These are phyloP conservation scores for Euphorbia celastroides DNA, from an alignment of 441 rosid species.

Conservation along the genomic window DNA sequence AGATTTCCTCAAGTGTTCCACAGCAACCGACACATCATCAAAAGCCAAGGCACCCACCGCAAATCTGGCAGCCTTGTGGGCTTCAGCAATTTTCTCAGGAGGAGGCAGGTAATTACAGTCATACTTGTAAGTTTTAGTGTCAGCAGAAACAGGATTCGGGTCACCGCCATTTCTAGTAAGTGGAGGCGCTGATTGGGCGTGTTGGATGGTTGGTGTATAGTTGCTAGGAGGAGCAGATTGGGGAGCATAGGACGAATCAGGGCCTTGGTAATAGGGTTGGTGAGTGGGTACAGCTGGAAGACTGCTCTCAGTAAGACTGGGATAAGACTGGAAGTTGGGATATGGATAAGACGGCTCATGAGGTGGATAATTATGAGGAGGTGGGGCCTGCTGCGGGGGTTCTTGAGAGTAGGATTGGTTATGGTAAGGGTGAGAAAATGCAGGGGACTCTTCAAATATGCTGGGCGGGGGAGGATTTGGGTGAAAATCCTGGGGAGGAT, in stretches of 20 bases:
- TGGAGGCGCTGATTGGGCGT: conserved; percentile 24
- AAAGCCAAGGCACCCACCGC: conserved; percentile 96
- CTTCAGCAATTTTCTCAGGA: conserved; percentile 82
- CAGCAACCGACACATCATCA: conserved; percentile 79
- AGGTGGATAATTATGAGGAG: conserved; percentile 47
- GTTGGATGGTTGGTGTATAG: conserved; percentile 46
- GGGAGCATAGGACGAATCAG: conserved; percentile 47
- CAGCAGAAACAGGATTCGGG: conserved; percentile 35
- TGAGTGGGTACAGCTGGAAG: conserved; percentile 65
- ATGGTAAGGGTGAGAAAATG: conserved; percentile 48
- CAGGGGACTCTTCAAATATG: conserved; percentile 41
- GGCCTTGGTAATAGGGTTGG: conserved; percentile 57
- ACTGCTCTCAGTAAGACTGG: conserved; percentile 75
- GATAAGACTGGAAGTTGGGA: conserved; percentile 87
- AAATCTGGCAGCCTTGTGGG: conserved; percentile 93
- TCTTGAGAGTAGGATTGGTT: conserved; percentile 67
- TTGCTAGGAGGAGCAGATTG: conserved; percentile 57
- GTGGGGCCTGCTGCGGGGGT: conserved; percentile 44
- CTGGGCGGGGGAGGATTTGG: conserved; percentile 49
- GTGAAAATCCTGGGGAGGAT: conserved; percentile 51
- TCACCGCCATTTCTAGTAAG: conserved; percentile 36
- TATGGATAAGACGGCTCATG: conserved; percentile 56
- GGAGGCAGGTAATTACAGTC: conserved; percentile 77
- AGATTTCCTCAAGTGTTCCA: conserved; percentile 68
- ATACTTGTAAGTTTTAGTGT: conserved; percentile 46